Evolutionary conservation across 2,329 filamentous ascomycete species (phyloP), one percentile per base, ranked within the genome.

Genomic region (Thielaviopsis populi): DNA sequence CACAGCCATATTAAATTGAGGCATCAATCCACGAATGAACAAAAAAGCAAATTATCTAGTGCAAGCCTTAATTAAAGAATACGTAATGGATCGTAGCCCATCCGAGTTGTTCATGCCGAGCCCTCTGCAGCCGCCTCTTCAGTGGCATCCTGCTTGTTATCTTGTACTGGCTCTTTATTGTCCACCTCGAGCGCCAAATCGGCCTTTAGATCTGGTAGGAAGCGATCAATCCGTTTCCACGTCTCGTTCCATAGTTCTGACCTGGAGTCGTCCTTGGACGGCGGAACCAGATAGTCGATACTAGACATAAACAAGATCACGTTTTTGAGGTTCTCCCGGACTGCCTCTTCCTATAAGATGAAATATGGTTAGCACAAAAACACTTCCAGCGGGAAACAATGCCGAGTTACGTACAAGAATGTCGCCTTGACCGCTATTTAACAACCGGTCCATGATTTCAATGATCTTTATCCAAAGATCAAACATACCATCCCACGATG

Each of bases 301-400:
- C 86, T 94, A 5, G 88, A 85, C 91, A 99, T 96, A 70, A 99
- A 94, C 10, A 99, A 80, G 27, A 97, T 78, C 62, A 97, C 91
- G 68, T 99, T 99, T 76, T 99, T 99, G 65, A 99, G 77, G 68
- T 90, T 94, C 74, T 99, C 94, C 0, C 89, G 88, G 1, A 97
- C 91, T 13, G 94, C 92, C 77, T 99, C 94, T 75, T 95, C 91
- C 85, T 95, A 69, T 67, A 64, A 5, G 13, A 13, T 24, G 17
- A 19, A 7, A 24, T 48, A 7, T 30, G 43, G 33, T 62, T 24
- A 43, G 40, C 19, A 46, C 15, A 46, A n/a, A 13, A 22, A 40
- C n/a, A 19, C 30, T 8, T 54, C 7, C 6, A 15, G 17, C 19
- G 15, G 11, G 37, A 22, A 56, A 19, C 22, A 15, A 48, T 48